Conservation (phyloP, 345 rosid genomes). For the Salix arbutifolia region DNA sequence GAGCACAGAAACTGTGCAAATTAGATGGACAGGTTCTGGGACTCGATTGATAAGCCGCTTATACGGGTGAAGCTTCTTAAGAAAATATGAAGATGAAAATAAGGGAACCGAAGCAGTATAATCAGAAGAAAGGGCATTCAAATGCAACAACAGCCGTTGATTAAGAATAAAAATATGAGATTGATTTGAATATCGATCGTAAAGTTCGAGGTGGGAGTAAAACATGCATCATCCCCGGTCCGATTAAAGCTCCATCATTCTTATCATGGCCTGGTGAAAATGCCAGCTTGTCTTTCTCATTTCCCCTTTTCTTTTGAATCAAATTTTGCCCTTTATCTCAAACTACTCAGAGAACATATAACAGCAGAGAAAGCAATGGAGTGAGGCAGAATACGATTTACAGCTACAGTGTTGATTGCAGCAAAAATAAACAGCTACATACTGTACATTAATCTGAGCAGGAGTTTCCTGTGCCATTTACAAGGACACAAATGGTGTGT, state of each 20-base stretch:
- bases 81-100: neutral
- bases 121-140: neutral
- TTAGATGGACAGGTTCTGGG: neutral
- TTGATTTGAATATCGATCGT: neutral
- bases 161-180: neutral
- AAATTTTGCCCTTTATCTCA: neutral
- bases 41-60: neutral
- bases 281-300: neutral
- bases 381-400: slow-evolving; percentile 24
- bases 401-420: slow-evolving; percentile 28
- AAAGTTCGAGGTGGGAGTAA: neutral
- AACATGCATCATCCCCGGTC: neutral
- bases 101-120: neutral
- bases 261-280: neutral
- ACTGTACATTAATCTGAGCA: slow-evolving; percentile 39
- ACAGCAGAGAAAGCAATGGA: neutral
- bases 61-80: too few species aligned
- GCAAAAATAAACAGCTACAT: slow-evolving; percentile 20
- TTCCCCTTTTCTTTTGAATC: neutral
- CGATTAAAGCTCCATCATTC: too few species aligned
- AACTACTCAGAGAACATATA: slow-evolving; percentile 11
- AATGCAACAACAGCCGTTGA: neutral
- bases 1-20: too few species aligned
- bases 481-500: neutral
- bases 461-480: slow-evolving; percentile 20